These are phyloP conservation scores for Colletotrichum tofieldiae DNA, from an alignment of 2,329 filamentous ascomycete genomes.

Conservation along the genomic window DNA sequence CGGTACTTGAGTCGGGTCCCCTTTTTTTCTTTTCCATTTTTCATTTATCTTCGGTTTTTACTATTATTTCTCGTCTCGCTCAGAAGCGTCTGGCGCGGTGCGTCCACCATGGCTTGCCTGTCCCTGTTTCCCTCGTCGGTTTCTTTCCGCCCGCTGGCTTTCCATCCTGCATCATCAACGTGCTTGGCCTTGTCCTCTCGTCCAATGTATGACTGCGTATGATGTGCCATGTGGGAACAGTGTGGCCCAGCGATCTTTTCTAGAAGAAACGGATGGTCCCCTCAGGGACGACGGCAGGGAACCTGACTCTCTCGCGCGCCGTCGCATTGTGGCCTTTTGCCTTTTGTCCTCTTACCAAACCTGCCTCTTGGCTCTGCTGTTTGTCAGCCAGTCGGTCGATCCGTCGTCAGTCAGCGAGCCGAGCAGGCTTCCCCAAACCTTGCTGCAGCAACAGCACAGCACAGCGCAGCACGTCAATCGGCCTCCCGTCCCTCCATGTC, in stretches of 20 bases:
- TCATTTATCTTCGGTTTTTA: neutral
- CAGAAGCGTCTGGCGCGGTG: no score
- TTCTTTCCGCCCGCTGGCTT: constrained; percentile 19
- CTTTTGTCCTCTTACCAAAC: neutral
- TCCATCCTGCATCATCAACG: neutral
- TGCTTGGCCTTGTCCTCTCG: neutral
- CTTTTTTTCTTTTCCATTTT: neutral
- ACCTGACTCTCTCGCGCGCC: constrained; percentile 19
- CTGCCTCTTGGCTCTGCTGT: neutral
- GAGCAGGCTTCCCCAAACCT: neutral
- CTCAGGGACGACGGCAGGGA: neutral
- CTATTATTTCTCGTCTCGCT: neutral
- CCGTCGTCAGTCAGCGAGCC: neutral
- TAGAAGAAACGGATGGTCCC: constrained; percentile 18
- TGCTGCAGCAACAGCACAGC: no score
- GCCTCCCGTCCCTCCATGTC: constrained; percentile 28
- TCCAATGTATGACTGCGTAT: neutral
- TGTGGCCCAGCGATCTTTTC: constrained; percentile 20
- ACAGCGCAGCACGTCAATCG: no score
- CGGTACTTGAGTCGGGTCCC: constrained; percentile 7
- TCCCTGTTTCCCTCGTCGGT: constrained; percentile 15
- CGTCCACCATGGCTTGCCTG: neutral
- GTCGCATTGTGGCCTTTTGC: neutral
- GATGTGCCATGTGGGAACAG: neutral
- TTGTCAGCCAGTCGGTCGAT: neutral